These are phyloP conservation scores for Schoenoplectus tabernaemontani DNA, from an alignment of 202 grass and related monocot genomes.

Conservation along the genomic window DNA sequence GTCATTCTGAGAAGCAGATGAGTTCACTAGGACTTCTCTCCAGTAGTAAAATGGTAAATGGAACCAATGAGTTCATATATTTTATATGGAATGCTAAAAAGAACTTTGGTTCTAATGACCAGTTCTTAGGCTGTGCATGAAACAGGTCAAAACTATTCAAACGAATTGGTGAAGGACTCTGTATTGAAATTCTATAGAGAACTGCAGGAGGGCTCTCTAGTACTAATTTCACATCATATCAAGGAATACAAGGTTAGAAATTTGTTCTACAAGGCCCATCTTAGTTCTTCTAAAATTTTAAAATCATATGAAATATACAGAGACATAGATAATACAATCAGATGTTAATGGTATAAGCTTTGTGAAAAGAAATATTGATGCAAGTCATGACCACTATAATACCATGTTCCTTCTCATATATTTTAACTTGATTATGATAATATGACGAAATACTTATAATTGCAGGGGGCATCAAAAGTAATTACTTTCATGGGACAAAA, in stretches of 20 bases:
- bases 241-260: slow-evolving; percentile 18
- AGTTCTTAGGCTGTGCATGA: slow-evolving; percentile 20
- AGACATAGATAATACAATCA: neutral
- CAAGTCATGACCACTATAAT: neutral
- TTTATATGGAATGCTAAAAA: neutral
- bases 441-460: neutral
- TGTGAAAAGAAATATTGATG: neutral
- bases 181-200: slow-evolving; percentile 9
- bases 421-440: neutral
- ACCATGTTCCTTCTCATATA: neutral
- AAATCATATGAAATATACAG: neutral
- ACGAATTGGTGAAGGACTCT: neutral
- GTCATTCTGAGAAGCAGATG: neutral
- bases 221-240: slow-evolving; percentile 23
- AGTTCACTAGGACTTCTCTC: neutral
- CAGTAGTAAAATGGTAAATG: slow-evolving; percentile 13
- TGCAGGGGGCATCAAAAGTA: slow-evolving; percentile 11
- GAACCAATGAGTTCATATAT: slow-evolving; percentile 1
- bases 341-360: neutral
- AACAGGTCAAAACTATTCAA: slow-evolving; percentile 4
- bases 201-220: slow-evolving; percentile 11
- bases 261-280: neutral
- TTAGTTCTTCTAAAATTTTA: neutral
- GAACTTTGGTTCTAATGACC: slow-evolving; percentile 6
- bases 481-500: neutral